Base-by-base conservation (phyloP, 2,329 filamentous ascomycete species). In the Dothideomycetes sp. region DNA sequence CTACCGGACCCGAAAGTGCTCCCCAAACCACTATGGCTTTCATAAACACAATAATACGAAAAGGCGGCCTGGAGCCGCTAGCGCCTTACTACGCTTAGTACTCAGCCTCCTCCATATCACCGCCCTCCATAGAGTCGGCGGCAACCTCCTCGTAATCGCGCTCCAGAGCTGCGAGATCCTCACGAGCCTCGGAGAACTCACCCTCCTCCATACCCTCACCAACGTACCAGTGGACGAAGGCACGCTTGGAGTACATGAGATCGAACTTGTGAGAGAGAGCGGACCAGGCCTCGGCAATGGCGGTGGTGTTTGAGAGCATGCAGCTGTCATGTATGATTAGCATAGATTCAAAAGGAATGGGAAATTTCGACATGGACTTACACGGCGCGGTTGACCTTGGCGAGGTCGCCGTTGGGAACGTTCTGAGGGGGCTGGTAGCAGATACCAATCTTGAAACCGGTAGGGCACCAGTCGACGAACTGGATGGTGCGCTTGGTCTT, bases 171-270 rank as follows among this genome's bases (percentile, higher is more conserved):
- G 91, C 91, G 65, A 98, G 73, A 71, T 98, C 91, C 73, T 98
- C 91, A 66, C 91, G 88, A 51, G 91, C 91, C 76, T 98, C 91
- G 44, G 86, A 94, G 79, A 98, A 98, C 71, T 98, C 91, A 68
- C 91, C 91, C 69, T 98, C 91, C 77, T 98, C 91, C 91, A 98
- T 98, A 80, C 91, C 91, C 76, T 96, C 91, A 73, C 91, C 91
- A 62, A 98, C 91, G 60, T 96, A 98, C 91, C 91, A 98, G 73
- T 98, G 91, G 51, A 98, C 91, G 71, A 98, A 98, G 49, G 91
- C 91, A 74, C 91, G 91, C 83, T 98, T 98, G 67, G 86, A 93
- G 81, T 96, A 95, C 91, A 98, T 98, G 65, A 98, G 85, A 63
- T 98, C 91, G 74, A 98, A 98, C 74, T 98, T 98, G 78, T 82